Conservation (phyloP, 257 asterid species). For the Solanum pennellii region DNA sequence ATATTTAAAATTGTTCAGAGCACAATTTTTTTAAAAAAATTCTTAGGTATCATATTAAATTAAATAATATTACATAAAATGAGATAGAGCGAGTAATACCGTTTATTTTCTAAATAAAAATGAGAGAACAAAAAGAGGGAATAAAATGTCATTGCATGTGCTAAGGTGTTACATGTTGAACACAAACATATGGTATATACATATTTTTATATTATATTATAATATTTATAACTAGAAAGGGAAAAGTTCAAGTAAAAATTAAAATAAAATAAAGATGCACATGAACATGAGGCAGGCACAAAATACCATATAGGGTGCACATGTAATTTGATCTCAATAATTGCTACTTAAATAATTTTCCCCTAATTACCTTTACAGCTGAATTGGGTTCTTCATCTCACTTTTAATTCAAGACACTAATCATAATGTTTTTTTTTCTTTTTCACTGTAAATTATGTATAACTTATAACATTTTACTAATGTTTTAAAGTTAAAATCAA, state of each 20-base stretch:
- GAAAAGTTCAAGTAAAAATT: not conserved
- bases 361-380: not conserved
- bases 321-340: not conserved
- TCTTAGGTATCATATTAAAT: too few relatives aligned
- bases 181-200: not conserved
- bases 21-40: too few relatives aligned
- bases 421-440: not conserved
- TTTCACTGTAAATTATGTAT: not conserved
- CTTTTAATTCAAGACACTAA: not conserved
- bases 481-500: too few relatives aligned
- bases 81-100: not conserved
- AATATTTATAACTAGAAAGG: not conserved
- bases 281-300: not conserved
- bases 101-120: not conserved
- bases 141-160: not conserved
- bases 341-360: not conserved
- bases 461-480: not conserved
- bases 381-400: not conserved
- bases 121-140: not conserved
- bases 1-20: too few relatives aligned
- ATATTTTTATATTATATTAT: too few relatives aligned
- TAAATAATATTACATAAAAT: too few relatives aligned
- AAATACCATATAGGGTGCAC: not conserved
- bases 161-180: not conserved
- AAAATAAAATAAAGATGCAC: not conserved